A percentile compares a stretch with the other conserved stretches of the same genome.
phyloP scores from a whole-genome alignment of 2,329 filamentous ascomycete genomes.

The Monosporascus sp. region DNA sequence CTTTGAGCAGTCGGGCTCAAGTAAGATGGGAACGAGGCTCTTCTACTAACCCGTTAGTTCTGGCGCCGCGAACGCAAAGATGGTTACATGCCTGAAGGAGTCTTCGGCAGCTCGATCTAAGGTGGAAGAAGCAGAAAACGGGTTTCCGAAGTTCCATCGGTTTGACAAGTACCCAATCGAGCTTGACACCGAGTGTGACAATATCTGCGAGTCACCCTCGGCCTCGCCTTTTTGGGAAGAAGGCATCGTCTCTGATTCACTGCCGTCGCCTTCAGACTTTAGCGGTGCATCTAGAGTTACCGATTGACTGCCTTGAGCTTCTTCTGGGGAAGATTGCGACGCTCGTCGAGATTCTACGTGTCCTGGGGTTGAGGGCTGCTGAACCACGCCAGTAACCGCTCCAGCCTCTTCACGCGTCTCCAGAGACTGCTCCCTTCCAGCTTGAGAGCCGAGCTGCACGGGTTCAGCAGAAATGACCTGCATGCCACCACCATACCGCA shows the following conservation, averaged over 20 bases:
- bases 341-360: slow-evolving; percentile 14
- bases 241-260: slow-evolving; percentile 13
- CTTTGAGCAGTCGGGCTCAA: slow-evolving; percentile 33
- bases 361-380: slow-evolving; percentile 12
- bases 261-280: slow-evolving; percentile 9
- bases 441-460: slow-evolving; percentile 13
- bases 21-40: slow-evolving; percentile 39
- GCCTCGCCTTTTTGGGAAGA: slow-evolving; percentile 18
- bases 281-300: slow-evolving; percentile 2
- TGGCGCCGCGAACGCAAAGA: not conserved
- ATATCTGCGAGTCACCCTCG: slow-evolving; percentile 14
- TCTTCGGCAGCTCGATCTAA: slow-evolving; percentile 36
- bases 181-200: slow-evolving; percentile 37
- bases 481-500: slow-evolving; percentile 48
- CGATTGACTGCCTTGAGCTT: slow-evolving; percentile 1
- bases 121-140: slow-evolving; percentile 44
- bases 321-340: slow-evolving; percentile 17
- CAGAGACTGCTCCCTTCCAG: slow-evolving; percentile 9
- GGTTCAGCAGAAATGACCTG: slow-evolving; percentile 46
- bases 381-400: slow-evolving; percentile 11
- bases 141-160: slow-evolving; percentile 49
- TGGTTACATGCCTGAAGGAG: slow-evolving; percentile 37
- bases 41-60: slow-evolving; percentile 25
- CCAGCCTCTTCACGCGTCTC: slow-evolving; percentile 11
- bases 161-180: slow-evolving; percentile 49